Evolutionary conservation across 495 filamentous ascomycete species (phyloP), one percentile per base, ranked within the genome.

Genomic region (Xylaria nigripes): DNA sequence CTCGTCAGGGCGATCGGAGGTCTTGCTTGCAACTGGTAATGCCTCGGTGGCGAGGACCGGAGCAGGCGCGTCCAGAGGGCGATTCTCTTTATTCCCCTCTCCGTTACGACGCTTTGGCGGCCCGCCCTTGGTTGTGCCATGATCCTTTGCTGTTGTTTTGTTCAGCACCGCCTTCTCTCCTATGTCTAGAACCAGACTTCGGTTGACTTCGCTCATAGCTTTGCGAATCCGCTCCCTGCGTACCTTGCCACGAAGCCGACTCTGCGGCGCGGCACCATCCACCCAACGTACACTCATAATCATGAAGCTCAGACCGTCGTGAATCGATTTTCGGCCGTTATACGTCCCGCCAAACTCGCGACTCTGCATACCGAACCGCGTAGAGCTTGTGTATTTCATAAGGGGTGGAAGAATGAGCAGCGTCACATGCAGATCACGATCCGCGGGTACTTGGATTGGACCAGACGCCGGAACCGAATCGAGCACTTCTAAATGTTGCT

Each of bases 291-390:
- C 74, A 24, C 81, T 77, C 41, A 80, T 72, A 18, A 98, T 79
- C 71, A 83, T 89, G 71, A 89, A 97, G 62, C 89, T 95, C 72
- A 94, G 80, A 1, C 93, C 93, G 54, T 95, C 89, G 60, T 96
- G 91, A 8, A 66, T 54, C 22, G 69, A 64, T n/a, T 62, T 69
- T 46, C 63, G 50, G 38, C 63, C 65, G 29, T 63, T 69, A 25
- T 74, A 61, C 2, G 72, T 70, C 6, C 72, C 76, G 7, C 75
- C 78, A 76, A 89, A 97, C 44, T 81, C 75, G 2, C 91, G 82
- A 50, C 86, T 91, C 63, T 80, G 83, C 51, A 98, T 76, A 0
- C 90, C 93, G 62, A 86, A 89, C 29, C 86, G 72, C 1, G 85
- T 83, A 0, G 81, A 85, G 5, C 82, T 80, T 1, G 81, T 73